Conservation (phyloP, 148 eudicot genomes). For the Mesembryanthemum crystallinum region DNA sequence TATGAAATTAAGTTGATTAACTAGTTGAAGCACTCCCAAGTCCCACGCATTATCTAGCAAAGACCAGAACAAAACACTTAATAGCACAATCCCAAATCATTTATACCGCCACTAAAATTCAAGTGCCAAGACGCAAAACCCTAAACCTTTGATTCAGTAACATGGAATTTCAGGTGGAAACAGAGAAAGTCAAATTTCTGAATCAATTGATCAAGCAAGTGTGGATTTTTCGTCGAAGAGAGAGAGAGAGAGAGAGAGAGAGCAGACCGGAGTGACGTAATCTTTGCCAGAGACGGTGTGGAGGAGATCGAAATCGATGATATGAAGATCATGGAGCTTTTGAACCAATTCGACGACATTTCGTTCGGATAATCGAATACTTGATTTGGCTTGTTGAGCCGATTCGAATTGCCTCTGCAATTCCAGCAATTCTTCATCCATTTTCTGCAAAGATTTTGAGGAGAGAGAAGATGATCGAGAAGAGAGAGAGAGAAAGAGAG, state of each 20-base stretch:
- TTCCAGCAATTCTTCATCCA: constrained; percentile 91
- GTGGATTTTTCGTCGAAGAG: neutral
- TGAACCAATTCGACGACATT: constrained; percentile 98
- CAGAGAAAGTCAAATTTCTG: neutral
- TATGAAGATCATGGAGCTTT: constrained; percentile 79
- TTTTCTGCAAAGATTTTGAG: constrained; percentile 11
- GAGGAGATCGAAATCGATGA: constrained; percentile 93
- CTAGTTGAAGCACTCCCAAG: too few relatives aligned
- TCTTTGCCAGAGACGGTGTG: constrained; percentile 95
- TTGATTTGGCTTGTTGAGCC: constrained; percentile 90
- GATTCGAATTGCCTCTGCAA: constrained; percentile 80
- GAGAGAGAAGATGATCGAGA: neutral
- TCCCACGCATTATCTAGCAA: too few relatives aligned
- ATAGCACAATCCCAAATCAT: neutral
- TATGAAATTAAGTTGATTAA: too few relatives aligned
- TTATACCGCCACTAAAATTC: neutral
- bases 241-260: neutral
- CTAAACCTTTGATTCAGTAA: constrained; percentile 11
- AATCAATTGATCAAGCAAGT: neutral
- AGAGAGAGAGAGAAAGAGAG: neutral
- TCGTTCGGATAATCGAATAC: constrained; percentile 90
- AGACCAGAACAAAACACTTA: neutral
- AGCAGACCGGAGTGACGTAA: constrained; percentile 85
- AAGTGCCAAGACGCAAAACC: neutral
- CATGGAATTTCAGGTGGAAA: neutral